Conservation (phyloP, 2,329 filamentous ascomycete genomes). For the Beauveria sp. region DNA sequence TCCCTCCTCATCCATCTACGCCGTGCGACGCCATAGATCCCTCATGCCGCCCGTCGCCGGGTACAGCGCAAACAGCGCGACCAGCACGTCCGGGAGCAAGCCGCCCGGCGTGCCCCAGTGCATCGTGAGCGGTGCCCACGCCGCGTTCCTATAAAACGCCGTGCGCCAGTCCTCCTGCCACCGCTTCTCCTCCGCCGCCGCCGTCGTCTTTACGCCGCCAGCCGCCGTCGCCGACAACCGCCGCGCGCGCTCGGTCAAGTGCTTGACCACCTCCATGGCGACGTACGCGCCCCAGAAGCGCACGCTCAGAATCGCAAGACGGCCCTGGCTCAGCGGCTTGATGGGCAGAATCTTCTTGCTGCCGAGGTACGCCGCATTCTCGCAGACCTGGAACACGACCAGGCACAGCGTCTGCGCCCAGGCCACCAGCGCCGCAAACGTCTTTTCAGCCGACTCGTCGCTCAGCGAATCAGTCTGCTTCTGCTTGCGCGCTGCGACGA, state of each 20-base stretch:
- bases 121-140: constrained; percentile 74
- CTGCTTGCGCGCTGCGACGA: constrained; percentile 27
- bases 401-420: constrained; percentile 63
- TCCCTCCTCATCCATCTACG: constrained; percentile 10
- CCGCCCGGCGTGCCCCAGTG: constrained; percentile 74
- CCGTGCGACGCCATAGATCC: constrained; percentile 37
- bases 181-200: constrained; percentile 25
- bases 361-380: constrained; percentile 76
- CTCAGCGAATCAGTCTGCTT: constrained; percentile 23
- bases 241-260: constrained; percentile 42
- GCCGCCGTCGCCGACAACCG: constrained; percentile 22
- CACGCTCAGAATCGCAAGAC: constrained; percentile 64
- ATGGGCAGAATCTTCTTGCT: constrained; percentile 62
- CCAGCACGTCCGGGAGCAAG: constrained; percentile 31
- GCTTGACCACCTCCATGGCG: constrained; percentile 62
- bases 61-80: constrained; percentile 36
- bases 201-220: constrained; percentile 21
- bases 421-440: constrained; percentile 43
- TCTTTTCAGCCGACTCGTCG: constrained; percentile 27
- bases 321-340: constrained; percentile 47
- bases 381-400: constrained; percentile 66
- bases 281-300: constrained; percentile 78
- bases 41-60: constrained; percentile 38
- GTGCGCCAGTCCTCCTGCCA: constrained; percentile 52
- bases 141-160: constrained; percentile 60